phyloP scores from a whole-genome alignment of 2,329 filamentous ascomycete species.

The Clonostachys rhizophaga region DNA sequence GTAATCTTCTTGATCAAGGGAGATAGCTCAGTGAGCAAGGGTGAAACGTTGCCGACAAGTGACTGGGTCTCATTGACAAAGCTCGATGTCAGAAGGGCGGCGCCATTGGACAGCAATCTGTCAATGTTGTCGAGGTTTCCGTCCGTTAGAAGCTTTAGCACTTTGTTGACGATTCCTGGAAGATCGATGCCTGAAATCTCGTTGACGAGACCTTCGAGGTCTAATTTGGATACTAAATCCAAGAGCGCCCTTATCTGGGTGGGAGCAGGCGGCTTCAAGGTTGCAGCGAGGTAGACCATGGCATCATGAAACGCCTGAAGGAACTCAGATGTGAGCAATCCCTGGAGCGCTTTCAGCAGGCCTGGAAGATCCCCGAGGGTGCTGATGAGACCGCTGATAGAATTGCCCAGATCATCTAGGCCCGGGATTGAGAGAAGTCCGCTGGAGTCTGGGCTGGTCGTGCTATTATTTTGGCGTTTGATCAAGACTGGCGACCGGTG shows the following conservation, averaged over 20 bases:
- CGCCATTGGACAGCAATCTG: conserved; percentile 27
- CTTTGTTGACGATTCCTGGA: conserved; percentile 17
- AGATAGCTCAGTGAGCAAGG: conserved; percentile 18
- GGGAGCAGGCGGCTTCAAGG: conserved; percentile 29
- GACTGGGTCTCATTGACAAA: conserved; percentile 24
- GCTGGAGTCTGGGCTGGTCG: background rate
- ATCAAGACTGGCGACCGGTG: background rate
- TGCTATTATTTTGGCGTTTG: conserved; percentile 1
- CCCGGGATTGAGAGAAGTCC: conserved; percentile 4
- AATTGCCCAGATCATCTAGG: conserved; percentile 10
- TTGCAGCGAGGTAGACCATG: conserved; percentile 29
- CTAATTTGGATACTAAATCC: conserved; percentile 19
- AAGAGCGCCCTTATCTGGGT: conserved; percentile 17
- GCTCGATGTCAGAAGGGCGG: conserved; percentile 21
- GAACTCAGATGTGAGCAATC: conserved; percentile 29
- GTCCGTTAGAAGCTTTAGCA: conserved; percentile 19
- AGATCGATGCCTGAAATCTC: conserved; percentile 22
- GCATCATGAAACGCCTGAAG: conserved; percentile 31
- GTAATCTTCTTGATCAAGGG: conserved; percentile 15
- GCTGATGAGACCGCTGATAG: conserved; percentile 13
- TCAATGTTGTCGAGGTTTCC: conserved; percentile 25
- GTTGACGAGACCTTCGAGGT: conserved; percentile 24
- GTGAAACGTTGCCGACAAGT: conserved; percentile 25
- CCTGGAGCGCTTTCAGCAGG: conserved; percentile 14
- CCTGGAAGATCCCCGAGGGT: conserved; percentile 1